phyloP scores from a whole-genome alignment of 345 rosid genomes.

The rapeseed (Brassica napus) region DNA sequence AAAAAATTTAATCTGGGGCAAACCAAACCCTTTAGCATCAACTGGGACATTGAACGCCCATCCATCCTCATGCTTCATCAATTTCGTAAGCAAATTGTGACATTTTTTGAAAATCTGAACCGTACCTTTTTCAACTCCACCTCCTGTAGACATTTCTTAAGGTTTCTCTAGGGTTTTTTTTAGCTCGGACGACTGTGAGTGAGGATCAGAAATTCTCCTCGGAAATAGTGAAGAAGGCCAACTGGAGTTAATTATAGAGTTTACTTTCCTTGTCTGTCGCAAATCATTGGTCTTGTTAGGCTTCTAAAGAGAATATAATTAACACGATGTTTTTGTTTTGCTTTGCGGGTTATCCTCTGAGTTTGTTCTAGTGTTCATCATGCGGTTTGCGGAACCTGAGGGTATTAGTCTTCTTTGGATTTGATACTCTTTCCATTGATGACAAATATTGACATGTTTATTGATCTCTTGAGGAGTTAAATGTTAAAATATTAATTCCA shows the following conservation, averaged over 20 bases:
- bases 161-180: too few species aligned
- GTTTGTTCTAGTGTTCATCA: neutral
- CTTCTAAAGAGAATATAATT: neutral
- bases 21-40: slow-evolving; percentile 69
- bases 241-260: neutral
- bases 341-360: neutral
- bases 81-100: slow-evolving; percentile 54
- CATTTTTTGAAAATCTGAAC: slow-evolving; percentile 58
- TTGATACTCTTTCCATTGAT: neutral
- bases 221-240: neutral
- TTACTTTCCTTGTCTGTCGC: neutral
- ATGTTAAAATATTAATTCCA: neutral
- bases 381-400: neutral
- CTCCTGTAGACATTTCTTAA: neutral
- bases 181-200: too few species aligned
- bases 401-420: neutral
- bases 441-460: neutral
- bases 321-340: neutral
- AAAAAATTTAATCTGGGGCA: slow-evolving; percentile 25
- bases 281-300: neutral
- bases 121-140: slow-evolving; percentile 33
- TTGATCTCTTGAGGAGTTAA: too few species aligned
- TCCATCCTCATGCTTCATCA: slow-evolving; percentile 81
- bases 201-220: neutral
- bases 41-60: slow-evolving; percentile 87